A percentile compares a stretch with the other conserved stretches of the same genome.
phyloP scores from a whole-genome alignment of 768 basidiomycete genomes.

The Pilatotrama ljubarskyi region DNA sequence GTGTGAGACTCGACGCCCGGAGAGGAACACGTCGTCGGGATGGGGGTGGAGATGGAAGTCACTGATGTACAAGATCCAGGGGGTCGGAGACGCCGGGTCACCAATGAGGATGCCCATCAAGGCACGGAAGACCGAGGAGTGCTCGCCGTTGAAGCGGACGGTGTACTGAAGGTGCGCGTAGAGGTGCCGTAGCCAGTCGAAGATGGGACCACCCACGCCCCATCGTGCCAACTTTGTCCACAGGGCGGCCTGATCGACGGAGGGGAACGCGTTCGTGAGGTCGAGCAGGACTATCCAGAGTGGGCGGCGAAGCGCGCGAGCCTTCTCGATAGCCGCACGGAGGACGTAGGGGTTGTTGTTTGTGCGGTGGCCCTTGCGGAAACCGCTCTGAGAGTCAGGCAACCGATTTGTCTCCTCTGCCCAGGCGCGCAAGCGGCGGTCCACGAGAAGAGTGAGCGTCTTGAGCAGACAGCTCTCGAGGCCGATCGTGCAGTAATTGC shows the following conservation, averaged over 20 bases:
- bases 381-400: slow-evolving; percentile 36
- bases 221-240: slow-evolving; percentile 32
- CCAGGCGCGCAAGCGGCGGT: slow-evolving; percentile 22
- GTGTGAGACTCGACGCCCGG: background rate
- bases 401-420: slow-evolving; percentile 23
- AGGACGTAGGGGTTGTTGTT: slow-evolving; percentile 32
- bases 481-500: slow-evolving; percentile 31
- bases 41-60: background rate
- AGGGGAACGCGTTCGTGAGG: slow-evolving; percentile 39
- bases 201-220: slow-evolving; percentile 24
- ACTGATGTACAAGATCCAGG: background rate
- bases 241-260: slow-evolving; percentile 32
- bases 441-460: slow-evolving; percentile 27
- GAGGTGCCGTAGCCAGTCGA: slow-evolving; percentile 4
- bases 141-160: slow-evolving; percentile 11
- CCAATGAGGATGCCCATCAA: slow-evolving; percentile 22
- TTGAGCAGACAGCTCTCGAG: slow-evolving; percentile 34
- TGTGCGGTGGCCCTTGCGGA: slow-evolving; percentile 29
- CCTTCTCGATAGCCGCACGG: slow-evolving; percentile 24
- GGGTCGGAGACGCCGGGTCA: slow-evolving; percentile 23
- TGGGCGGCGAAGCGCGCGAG: slow-evolving; percentile 4
- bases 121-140: slow-evolving; percentile 2
- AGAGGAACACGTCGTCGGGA: background rate
- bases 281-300: slow-evolving; percentile 28
- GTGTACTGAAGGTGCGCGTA: background rate